Conservation (phyloP, 331 rosid genomes). For the Arachis monticola region DNA sequence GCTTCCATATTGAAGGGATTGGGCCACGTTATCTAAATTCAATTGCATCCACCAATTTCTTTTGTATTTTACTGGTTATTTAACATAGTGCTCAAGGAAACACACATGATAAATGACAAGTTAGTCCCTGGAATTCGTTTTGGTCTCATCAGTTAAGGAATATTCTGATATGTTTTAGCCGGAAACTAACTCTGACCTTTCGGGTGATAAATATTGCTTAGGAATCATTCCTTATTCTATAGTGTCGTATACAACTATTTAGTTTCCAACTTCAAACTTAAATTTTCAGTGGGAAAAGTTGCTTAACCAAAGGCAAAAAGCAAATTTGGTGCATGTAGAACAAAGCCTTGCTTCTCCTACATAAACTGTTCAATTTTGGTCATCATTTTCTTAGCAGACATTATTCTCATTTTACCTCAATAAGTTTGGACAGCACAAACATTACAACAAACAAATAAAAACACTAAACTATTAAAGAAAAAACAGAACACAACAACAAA, state of each 20-base stretch:
- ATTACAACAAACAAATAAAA: no score
- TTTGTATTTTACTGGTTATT: neutral
- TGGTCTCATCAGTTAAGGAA: constrained; percentile 4
- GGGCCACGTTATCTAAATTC: constrained; percentile 50
- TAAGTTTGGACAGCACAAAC: no score
- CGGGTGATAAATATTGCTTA: neutral
- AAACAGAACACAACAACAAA: neutral
- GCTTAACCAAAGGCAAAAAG: no score
- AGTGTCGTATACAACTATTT: neutral
- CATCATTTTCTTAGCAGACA: no score
- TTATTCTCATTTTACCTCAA: no score
- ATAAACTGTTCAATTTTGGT: no score
- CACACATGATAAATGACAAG: constrained; percentile 24
- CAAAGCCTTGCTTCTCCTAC: no score
- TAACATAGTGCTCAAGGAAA: neutral
- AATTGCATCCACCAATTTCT: constrained; percentile 44
- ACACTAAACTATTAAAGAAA: no score
- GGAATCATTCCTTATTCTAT: constrained; percentile 27
- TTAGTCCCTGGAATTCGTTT: constrained; percentile 19
- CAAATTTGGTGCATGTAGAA: no score
- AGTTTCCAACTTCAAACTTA: constrained; percentile 3
- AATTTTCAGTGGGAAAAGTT: neutral
- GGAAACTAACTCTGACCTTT: no score
- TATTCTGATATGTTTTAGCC: constrained; percentile 28
- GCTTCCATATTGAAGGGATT: constrained; percentile 13